These are phyloP conservation scores for Sclerotinia nivalis DNA, from an alignment of 2,329 filamentous ascomycete species.

Conservation along the genomic window DNA sequence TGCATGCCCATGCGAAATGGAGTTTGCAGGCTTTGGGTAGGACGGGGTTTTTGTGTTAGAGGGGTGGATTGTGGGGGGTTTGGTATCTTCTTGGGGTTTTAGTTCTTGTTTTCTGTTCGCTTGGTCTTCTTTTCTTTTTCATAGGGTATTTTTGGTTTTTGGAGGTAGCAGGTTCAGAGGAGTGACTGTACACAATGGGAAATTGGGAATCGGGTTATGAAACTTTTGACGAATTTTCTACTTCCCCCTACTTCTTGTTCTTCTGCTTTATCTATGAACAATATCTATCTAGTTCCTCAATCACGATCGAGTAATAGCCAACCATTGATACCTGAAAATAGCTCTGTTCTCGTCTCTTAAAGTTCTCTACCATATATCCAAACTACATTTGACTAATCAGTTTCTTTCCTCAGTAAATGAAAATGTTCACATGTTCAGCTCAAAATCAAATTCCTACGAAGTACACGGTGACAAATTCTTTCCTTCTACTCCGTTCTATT, in stretches of 20 bases:
- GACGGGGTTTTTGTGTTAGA: constrained; percentile 10
- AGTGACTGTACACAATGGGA: too few relatives aligned
- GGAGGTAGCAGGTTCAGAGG: too few relatives aligned
- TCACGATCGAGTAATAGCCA: neutral
- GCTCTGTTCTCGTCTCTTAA: too few relatives aligned
- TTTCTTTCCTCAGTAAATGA: neutral
- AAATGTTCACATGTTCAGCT: neutral
- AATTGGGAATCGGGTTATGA: neutral
- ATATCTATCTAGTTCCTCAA: neutral
- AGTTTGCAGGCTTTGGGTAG: constrained; percentile 16
- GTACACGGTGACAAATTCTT: neutral
- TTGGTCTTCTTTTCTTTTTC: too few relatives aligned
- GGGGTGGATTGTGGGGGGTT: too few relatives aligned
- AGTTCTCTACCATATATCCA: neutral
- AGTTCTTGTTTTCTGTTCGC: neutral
- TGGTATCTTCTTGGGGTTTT: neutral
- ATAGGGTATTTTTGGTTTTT: neutral
- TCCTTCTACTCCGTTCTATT: neutral
- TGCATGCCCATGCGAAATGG: constrained; percentile 12
- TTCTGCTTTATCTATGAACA: neutral
- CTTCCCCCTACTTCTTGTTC: neutral
- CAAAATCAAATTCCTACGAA: neutral
- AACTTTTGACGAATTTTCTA: neutral
- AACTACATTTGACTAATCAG: too few relatives aligned
- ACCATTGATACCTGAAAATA: neutral